Evolutionary conservation across 345 rosid genomes (phyloP).

Genomic region (Microthlaspi erraticum): DNA sequence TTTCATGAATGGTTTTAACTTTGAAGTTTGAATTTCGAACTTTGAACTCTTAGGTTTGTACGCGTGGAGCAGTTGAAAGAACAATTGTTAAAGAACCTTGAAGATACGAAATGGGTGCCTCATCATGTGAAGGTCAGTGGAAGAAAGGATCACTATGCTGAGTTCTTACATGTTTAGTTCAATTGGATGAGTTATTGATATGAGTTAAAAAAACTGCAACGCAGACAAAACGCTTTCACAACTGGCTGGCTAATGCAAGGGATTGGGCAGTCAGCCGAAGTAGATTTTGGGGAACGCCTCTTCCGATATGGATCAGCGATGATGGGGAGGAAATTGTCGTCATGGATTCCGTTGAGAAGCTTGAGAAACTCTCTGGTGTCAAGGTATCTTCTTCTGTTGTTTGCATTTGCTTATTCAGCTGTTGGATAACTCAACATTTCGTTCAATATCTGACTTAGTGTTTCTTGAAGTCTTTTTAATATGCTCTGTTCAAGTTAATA

Average conservation of each 20-base stretch:
- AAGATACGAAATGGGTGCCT: constrained; percentile 97
- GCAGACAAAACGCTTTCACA: constrained; percentile 96
- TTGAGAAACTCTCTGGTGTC: constrained; percentile 88
- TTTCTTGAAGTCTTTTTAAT: constrained; percentile 17
- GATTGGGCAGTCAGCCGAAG: constrained; percentile 99
- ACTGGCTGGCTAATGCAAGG: constrained; percentile 98
- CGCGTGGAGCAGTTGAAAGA: constrained; percentile 83
- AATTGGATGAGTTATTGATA: background rate
- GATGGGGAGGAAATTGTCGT: constrained; percentile 81
- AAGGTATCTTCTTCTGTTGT: constrained; percentile 55
- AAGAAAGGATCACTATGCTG: constrained; percentile 17
- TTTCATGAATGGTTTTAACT: constrained; percentile 22
- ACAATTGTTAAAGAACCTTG: constrained; percentile 80
- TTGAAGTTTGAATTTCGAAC: background rate
- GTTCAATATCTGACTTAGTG: background rate
- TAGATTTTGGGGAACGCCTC: constrained; percentile 99
- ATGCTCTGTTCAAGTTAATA: constrained; percentile 11
- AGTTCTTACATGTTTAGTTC: constrained; percentile 14
- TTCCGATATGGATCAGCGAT: constrained; percentile 91
- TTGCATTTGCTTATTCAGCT: background rate
- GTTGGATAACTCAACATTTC: background rate
- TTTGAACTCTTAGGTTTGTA: constrained; percentile 70
- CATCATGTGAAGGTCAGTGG: constrained; percentile 84
- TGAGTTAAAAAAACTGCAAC: constrained; percentile 5
- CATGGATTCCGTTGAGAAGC: constrained; percentile 82